Evolutionary conservation across 495 filamentous ascomycete genomes (phyloP), one percentile per base, ranked within the genome.

Genomic region (Penicillium arizonense): DNA sequence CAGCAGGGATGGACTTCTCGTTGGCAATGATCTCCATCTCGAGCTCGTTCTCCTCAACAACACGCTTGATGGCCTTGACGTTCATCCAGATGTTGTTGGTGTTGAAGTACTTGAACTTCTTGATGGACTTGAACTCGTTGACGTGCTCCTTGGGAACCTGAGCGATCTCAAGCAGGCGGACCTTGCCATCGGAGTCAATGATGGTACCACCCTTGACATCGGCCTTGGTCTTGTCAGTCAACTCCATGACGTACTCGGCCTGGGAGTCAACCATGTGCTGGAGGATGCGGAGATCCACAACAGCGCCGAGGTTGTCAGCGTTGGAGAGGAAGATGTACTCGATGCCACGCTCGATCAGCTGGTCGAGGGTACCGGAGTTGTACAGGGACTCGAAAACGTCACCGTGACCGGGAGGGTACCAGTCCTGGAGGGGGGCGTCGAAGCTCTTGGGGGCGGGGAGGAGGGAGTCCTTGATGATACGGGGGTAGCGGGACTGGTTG

Each of bases 21-120:
- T 99, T 99, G 68, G 95, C 90, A 65, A 99, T 99, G 73, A 99
- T 99, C 78, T 99, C 94, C 87, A 99, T 94, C 81, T 92, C 90
- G 39, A 99, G 85, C 78, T 97, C 93, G 74, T 96, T 89, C 78
- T 96, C 89, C 81, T 99, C 92, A 2, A 99, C 95, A 42, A 99
- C 91, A 52, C 95, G 91, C 87, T 97, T 97, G 80, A 99, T 87
- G 57, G 94, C 94, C 67, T 89, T 85, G 62, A 96, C 83, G 79
- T 94, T 97, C 82, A 99, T 87, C 94, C 94, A 99, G 78, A 99
- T 96, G 83, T 99, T 99, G 88, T 99, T 99, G 75, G 94, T 99
- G 85, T 99, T 99, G 87, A 99, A 99, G 85, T 99, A 99, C 82
- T 96, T 97, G 87, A 99, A 99, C 82, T 99, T 99, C 87, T 97